These are phyloP conservation scores for Globisporangium iwayamae DNA, from an alignment of 352 stramenopile species.

Conservation along the genomic window DNA sequence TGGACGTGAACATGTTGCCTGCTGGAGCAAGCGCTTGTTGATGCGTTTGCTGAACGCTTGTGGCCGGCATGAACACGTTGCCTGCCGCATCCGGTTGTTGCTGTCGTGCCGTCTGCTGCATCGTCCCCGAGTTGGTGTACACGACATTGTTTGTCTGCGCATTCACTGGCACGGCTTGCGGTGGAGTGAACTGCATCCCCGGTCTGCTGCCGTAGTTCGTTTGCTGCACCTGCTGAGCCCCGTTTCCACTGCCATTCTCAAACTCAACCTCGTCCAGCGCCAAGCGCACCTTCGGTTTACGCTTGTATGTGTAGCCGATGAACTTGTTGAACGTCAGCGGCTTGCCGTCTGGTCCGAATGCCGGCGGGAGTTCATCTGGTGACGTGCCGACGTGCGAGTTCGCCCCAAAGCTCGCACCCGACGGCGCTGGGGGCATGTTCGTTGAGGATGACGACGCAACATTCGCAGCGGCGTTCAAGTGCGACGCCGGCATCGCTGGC, in stretches of 20 bases:
- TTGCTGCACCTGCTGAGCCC: background rate
- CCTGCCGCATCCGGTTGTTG: background rate
- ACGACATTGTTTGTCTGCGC: background rate
- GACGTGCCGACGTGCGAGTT: slow-evolving; percentile 6
- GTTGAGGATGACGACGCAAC: background rate
- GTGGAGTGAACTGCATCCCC: background rate
- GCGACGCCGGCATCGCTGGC: slow-evolving; percentile 18
- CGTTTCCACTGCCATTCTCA: slow-evolving; percentile 21
- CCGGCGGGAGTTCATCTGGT: slow-evolving; percentile 27
- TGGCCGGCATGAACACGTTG: background rate
- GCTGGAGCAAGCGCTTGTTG: background rate
- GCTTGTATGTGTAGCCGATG: slow-evolving; percentile 90
- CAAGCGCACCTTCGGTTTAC: slow-evolving; percentile 80
- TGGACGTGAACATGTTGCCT: background rate
- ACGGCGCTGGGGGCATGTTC: slow-evolving; percentile 5
- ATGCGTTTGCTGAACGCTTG: background rate
- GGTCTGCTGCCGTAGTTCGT: background rate
- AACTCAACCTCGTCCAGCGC: slow-evolving; percentile 75
- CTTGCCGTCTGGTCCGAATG: slow-evolving; percentile 67
- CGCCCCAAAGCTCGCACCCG: slow-evolving; percentile 16
- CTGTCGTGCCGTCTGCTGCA: background rate
- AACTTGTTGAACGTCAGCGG: slow-evolving; percentile 90
- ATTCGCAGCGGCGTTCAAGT: slow-evolving; percentile 1
- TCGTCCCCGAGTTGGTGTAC: background rate
- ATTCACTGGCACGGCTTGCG: background rate